A percentile compares a stretch with the other conserved stretches of the same genome.
phyloP scores from a whole-genome alignment of 1,284 basidiomycete species.

The Gastroboletus turbinatus region DNA sequence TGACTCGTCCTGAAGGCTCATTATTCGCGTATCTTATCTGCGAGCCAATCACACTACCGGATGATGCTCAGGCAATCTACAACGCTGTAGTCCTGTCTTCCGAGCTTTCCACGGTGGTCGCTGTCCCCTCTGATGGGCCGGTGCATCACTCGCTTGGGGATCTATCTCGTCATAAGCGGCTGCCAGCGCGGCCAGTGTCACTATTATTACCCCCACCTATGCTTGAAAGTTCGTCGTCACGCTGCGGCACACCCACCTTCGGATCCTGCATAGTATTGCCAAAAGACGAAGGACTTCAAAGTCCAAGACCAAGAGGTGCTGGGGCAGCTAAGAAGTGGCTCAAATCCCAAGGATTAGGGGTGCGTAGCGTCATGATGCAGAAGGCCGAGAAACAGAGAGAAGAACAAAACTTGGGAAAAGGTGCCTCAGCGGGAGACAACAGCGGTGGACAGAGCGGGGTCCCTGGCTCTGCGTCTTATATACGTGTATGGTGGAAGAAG shows the following conservation, averaged over 20 bases:
- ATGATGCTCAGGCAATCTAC: conserved; percentile 27
- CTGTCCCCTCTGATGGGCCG: conserved; percentile 23
- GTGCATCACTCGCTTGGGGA: conserved; percentile 21
- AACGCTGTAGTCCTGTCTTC: conserved; percentile 21
- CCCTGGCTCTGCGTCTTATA: conserved; percentile 16
- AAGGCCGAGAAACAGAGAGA: conserved; percentile 26
- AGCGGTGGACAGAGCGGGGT: conserved; percentile 4
- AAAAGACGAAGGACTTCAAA: conserved; percentile 28
- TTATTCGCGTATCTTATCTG: conserved; percentile 69
- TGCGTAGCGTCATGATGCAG: conserved; percentile 27
- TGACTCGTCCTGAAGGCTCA: conserved; percentile 57
- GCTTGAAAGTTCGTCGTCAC: conserved; percentile 37
- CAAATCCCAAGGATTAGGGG: conserved; percentile 31
- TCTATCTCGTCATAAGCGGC: conserved; percentile 11
- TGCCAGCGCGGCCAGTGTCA: conserved; percentile 6
- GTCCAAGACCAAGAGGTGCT: conserved; percentile 11
- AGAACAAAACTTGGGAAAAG: conserved; percentile 6
- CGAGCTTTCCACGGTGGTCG: conserved; percentile 21
- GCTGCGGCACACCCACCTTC: conserved; percentile 56
- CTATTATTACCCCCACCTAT: conserved; percentile 13
- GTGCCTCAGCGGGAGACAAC: not conserved
- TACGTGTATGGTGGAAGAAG: conserved; percentile 35
- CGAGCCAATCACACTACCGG: conserved; percentile 50
- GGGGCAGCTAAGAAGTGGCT: conserved; percentile 28
- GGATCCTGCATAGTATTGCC: conserved; percentile 44